Percentiles rank a stretch among this genome's conserved stretches.
phyloP scores from a whole-genome alignment of 202 grass and related monocot genomes.

The Panicum hallii region DNA sequence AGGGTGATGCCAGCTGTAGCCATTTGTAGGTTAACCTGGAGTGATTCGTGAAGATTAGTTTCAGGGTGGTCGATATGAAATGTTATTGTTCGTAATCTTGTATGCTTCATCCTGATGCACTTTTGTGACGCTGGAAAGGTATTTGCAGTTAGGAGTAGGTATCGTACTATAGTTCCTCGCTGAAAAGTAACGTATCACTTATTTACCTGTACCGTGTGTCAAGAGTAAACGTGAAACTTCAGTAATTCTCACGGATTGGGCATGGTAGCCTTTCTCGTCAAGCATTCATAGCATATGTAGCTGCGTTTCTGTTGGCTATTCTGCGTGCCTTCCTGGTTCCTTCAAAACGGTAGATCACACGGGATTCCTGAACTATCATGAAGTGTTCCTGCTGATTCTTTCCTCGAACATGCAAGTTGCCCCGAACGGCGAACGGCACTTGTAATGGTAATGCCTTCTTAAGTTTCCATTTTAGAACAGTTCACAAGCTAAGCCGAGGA shows the following conservation, averaged over 20 bases:
- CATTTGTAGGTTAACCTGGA: conserved; percentile 12
- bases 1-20: neutral
- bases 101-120: neutral
- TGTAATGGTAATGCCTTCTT: neutral
- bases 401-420: neutral
- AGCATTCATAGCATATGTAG: neutral
- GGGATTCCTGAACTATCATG: neutral
- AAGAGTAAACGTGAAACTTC: neutral
- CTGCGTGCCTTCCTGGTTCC: neutral
- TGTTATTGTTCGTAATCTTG: neutral
- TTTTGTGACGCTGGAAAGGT: conserved; percentile 10
- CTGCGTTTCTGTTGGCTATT: neutral
- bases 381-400: neutral
- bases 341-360: neutral
- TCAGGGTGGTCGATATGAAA: conserved; percentile 2
- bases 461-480: neutral
- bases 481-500: neutral
- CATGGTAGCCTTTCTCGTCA: neutral
- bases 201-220: conserved; percentile 9
- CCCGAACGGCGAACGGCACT: neutral
- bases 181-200: conserved; percentile 32
- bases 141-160: neutral
- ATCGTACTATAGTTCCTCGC: neutral
- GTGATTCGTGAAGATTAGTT: neutral
- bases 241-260: neutral